A percentile compares a stretch with the other conserved stretches of the same genome.
Evolutionary conservation across 2,329 filamentous ascomycete species (phyloP).

Genomic region (Sclerotinia sclerotiorum): DNA sequence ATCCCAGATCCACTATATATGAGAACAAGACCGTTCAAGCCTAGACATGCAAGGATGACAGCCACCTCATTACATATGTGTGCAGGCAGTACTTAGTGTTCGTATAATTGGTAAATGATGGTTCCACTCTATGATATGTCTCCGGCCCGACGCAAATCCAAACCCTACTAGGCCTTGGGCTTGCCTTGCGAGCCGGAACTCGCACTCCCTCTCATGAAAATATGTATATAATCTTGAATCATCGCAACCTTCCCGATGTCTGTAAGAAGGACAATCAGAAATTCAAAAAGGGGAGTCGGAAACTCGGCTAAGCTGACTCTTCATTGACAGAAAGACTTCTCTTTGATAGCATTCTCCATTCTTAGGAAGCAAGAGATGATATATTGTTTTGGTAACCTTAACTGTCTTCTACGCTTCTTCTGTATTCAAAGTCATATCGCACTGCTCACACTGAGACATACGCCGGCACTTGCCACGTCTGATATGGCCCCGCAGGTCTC

Average conservation of each 20-base stretch:
- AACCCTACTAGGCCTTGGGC: not conserved
- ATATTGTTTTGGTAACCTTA: not conserved
- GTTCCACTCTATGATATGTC: no score
- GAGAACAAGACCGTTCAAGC: not conserved
- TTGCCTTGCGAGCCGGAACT: not conserved
- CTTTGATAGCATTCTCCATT: not conserved
- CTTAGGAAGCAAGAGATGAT: not conserved
- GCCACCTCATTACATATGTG: not conserved
- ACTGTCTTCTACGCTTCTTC: not conserved
- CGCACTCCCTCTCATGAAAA: not conserved
- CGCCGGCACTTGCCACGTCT: not conserved
- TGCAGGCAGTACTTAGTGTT: not conserved
- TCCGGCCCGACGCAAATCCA: not conserved
- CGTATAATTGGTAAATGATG: not conserved
- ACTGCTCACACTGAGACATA: not conserved
- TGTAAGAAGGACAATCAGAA: not conserved
- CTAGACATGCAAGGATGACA: conserved; percentile 2
- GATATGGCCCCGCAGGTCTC: not conserved
- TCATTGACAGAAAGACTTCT: no score
- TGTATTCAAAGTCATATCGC: not conserved
- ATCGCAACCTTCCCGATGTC: not conserved
- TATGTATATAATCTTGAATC: not conserved
- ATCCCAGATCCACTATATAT: not conserved
- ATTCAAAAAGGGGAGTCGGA: not conserved
- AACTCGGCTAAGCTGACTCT: not conserved